Base-by-base conservation (phyloP, 139 green algal species). In the Chlorella sp. region DNA sequence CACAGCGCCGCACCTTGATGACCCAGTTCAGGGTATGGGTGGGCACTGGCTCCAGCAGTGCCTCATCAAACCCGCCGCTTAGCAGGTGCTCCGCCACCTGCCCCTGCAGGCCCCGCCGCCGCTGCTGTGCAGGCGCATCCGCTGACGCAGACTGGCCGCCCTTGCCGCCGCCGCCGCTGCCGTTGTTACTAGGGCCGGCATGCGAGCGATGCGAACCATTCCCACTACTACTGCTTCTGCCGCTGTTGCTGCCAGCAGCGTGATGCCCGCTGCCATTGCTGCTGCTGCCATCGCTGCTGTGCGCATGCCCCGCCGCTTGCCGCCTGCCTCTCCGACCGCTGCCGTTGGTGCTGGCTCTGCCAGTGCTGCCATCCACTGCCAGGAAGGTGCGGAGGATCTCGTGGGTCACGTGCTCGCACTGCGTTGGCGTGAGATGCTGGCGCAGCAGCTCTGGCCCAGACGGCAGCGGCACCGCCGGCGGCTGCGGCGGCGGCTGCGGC, bases 21-120 rank as follows among this genome's bases (percentile, higher is more conserved):
- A 39, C 80, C 86, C 86, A 90, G 65, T 90, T 90, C 25, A 90
- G 73, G 5, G 81, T 87, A 68, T 80, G 81, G 32, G 72, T 67
- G 30, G 86, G 73, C 56, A 82, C 70, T 1, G 56, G 32, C 18
- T 34, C 6, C 41, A 90, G 67, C 44, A 87, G 36, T 18, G 74
- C 86, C 39, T 90, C 86, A 63, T 90, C 86, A 71, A 90, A 87
- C 0, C 32, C 74, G 4, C 86, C 86, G 2, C 25, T 34, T 16
- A 75, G 18, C n/a, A 90, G 75, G 51, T 89, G 78, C 44, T 68
- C 69, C 39, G 87, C 86, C 47, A 87, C 84, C 56, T 73, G 44
- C 20, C 78, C 78, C 76, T 88, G 85, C 62, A 78, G 34, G 57
- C 75, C 84, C 13, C 83, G 75, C 34, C 39, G 44, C 25, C 13